Conservation (phyloP, 352 stramenopile species). For the Paralagenidium karlingii region DNA sequence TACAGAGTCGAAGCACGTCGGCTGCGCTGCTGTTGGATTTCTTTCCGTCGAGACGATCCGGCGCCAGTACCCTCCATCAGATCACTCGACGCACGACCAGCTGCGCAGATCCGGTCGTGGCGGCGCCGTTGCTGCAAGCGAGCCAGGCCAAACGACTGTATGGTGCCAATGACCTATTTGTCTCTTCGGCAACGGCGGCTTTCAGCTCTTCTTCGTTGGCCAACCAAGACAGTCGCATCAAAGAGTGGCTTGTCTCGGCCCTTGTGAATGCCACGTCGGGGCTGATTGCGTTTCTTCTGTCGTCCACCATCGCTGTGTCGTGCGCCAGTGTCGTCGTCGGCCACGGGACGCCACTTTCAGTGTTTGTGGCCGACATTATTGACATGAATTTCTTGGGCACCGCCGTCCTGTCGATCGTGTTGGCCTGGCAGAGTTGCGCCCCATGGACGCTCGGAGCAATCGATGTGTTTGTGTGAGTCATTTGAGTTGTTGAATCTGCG, state of each 20-base stretch:
- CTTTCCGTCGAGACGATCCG: too few relatives aligned
- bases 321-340: slow-evolving; percentile 69
- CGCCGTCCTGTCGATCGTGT: slow-evolving; percentile 43
- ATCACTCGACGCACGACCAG: too few relatives aligned
- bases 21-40: too few relatives aligned
- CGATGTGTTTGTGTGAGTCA: slow-evolving; percentile 64
- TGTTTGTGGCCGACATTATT: slow-evolving; percentile 64
- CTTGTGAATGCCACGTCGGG: slow-evolving; percentile 63
- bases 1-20: too few relatives aligned
- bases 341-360: slow-evolving; percentile 36
- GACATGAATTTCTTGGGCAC: slow-evolving; percentile 77
- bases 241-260: slow-evolving; percentile 8
- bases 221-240: too few relatives aligned
- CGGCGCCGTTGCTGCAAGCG: too few relatives aligned
- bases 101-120: too few relatives aligned
- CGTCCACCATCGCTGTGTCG: slow-evolving; percentile 63
- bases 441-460: slow-evolving; percentile 68
- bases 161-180: too few relatives aligned
- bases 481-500: background rate
- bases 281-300: slow-evolving; percentile 65
- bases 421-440: slow-evolving; percentile 60
- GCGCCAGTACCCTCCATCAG: too few relatives aligned
- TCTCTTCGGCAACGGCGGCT: too few relatives aligned
- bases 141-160: too few relatives aligned
- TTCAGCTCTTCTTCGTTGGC: too few relatives aligned